Base-by-base conservation (phyloP, 1,139 yeast genomes). In the Pichia sp. region DNA sequence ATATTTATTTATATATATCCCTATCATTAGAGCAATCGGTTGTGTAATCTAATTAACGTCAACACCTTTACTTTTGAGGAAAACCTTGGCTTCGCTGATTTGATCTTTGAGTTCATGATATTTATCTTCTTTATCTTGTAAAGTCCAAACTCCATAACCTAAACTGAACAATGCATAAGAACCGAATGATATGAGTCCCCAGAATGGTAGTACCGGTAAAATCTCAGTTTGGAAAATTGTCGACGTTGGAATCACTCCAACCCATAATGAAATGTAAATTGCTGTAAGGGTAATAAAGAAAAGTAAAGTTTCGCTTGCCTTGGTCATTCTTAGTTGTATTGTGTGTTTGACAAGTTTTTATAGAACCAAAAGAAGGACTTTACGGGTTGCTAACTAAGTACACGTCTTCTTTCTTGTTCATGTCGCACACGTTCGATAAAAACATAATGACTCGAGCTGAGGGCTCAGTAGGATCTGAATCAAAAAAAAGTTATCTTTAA, bases 51-150 rank as follows among this genome's bases (percentile, higher is more conserved):
- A 43, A 24, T 37, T 34, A 50, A 76, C 67, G 41, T 67, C 69
- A 45, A 80, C 69, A 19, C 84, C 84, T 57, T 78, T 72, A 43
- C 67, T 52, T 52, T 69, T 69, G 56, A 80, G 69, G 50, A 75
- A 81, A 4, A 58, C 63, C 65, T 75, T 79, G 46, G 89, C 89
- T 57, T 77, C 81, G 34, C 69, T 75, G 50, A 81, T 79, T 62
- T 81, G 84, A 46, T 60, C 64, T 52, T 77, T 67, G 54, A 82
- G 71, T 56, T 80, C 88, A 52, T 68, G 59, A 62, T 81, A 77
- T 59, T 79, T 81, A 42, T 70, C 82, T 51, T 79, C 79, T 62
- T 81, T 82, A 63, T 82, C 86, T 55, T 80, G 79, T 64, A 82
- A 79, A 1, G 86, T 77, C 54, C 69, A 66, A 18, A 82, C 79